Evolutionary conservation across 495 filamentous ascomycete species (phyloP), one percentile per base, ranked within the genome.

Genomic region (Diplogelasinospora grovesii): DNA sequence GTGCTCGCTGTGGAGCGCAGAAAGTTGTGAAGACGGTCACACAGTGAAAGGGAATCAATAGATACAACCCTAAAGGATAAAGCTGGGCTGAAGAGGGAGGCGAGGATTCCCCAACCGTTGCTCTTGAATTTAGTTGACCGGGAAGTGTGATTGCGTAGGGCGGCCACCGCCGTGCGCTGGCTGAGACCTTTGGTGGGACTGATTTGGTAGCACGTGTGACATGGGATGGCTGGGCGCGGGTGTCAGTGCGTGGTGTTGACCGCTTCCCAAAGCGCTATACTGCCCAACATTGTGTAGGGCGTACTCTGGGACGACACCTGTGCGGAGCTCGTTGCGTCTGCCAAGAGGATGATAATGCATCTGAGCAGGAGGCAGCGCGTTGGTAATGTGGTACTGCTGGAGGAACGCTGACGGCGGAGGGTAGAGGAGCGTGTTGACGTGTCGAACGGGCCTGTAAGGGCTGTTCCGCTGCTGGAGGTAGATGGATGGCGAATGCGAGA

Each of bases 311-410:
- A 98, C 73, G 19, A 86, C 74, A 11, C 92, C 92, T 4, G 83
- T 83, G 41, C 83, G 81, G 37, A 81, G 75, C 45, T 95, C 86
- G 36, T 81, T 76, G 3, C 77, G 72, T 54, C 86, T 86, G 3
- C 86, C 85, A 7, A 98, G 64, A 4, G 90, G 86, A 52, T 94
- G 90, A 49, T 96, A 98, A 53, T 95, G 92, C 88, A 98, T 95
- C 64, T 95, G 86, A 29, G 49, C 86, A 69, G 57, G 83, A 15
- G 57, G 50, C 2, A 63, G 30, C 6, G 48, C 26, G 43, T 56
- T 60, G 68, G 40, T 74, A 57, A 57, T 83, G 70, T 57, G 77
- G 42, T 84, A 82, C 47, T 86, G 81, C 33, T 89, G 78, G 32
- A 94, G 73, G 8, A 86, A 85, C 0, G 77, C 73, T 10, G 86